phyloP scores from a whole-genome alignment of 352 stramenopile species.

The Phytophthora europaea region DNA sequence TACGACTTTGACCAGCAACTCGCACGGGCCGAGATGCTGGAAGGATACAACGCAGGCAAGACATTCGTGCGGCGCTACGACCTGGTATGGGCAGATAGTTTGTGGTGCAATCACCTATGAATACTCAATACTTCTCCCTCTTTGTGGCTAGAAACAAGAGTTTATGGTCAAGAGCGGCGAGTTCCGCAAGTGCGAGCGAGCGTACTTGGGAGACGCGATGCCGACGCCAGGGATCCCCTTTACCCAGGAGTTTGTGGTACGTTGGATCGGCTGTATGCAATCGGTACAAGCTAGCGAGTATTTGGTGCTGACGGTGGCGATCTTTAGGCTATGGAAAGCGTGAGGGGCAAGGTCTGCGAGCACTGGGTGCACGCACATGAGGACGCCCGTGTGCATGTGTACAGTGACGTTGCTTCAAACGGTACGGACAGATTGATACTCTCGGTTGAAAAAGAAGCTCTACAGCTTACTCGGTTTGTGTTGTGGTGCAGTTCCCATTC shows the following conservation, averaged over 20 bases:
- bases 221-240: slow-evolving; percentile 62
- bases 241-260: slow-evolving; percentile 60
- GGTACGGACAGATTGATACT: slow-evolving; percentile 32
- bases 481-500: slow-evolving; percentile 62
- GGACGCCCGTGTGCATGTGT: slow-evolving; percentile 68
- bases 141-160: slow-evolving; percentile 52
- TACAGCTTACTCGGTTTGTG: background rate
- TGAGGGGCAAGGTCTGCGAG: slow-evolving; percentile 66
- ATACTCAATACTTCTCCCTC: background rate
- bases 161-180: slow-evolving; percentile 80
- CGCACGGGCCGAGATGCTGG: slow-evolving; percentile 66
- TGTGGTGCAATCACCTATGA: background rate
- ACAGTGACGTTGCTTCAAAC: slow-evolving; percentile 52
- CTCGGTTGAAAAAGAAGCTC: background rate
- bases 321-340: slow-evolving; percentile 61
- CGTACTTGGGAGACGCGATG: slow-evolving; percentile 76
- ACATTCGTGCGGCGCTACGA: slow-evolving; percentile 80
- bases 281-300: background rate
- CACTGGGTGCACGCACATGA: slow-evolving; percentile 71
- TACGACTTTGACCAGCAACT: slow-evolving; percentile 75
- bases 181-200: slow-evolving; percentile 77
- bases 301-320: background rate
- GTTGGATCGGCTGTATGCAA: background rate
- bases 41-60: slow-evolving; percentile 75
- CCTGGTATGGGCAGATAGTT: slow-evolving; percentile 16